Evolutionary conservation across 2,329 filamentous ascomycete genomes (phyloP).

Genomic region (Arachnopeziza araneosa): DNA sequence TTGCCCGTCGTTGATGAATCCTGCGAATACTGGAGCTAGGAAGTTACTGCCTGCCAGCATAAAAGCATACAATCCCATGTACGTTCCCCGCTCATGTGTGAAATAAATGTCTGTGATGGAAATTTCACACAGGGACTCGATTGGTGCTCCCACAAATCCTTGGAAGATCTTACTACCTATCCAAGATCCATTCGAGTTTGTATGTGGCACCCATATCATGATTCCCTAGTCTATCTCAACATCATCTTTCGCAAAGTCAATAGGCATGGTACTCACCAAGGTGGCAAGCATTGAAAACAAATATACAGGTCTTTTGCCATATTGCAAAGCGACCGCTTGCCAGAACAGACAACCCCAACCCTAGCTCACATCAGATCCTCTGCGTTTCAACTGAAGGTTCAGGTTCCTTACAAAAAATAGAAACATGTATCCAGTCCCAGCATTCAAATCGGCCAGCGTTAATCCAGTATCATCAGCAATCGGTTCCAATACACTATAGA

Average conservation of each 20-base stretch:
- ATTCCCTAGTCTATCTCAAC: conserved; percentile 21
- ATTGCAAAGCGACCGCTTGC: conserved; percentile 47
- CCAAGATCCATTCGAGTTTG: conserved; percentile 34
- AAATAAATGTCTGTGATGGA: conserved; percentile 36
- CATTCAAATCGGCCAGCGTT: conserved; percentile 39
- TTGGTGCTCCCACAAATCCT: conserved; percentile 25
- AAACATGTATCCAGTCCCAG: conserved; percentile 48
- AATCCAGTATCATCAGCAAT: conserved; percentile 43
- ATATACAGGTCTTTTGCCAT: conserved; percentile 34
- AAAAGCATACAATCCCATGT: conserved; percentile 39
- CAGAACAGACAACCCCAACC: conserved; percentile 40
- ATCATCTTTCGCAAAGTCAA: background rate
- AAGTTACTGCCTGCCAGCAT: conserved; percentile 40
- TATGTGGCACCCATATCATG: conserved; percentile 34
- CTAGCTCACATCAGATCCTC: background rate
- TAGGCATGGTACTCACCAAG: conserved; percentile 10
- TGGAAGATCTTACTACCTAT: conserved; percentile 21
- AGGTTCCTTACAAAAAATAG: conserved; percentile 26
- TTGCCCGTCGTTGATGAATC: conserved; percentile 43
- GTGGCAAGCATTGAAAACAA: conserved; percentile 29
- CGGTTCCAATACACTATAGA: conserved; percentile 45
- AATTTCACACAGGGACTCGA: conserved; percentile 30
- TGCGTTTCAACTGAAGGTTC: background rate
- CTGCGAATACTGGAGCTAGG: conserved; percentile 42
- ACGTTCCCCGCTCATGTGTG: conserved; percentile 38